phyloP scores from a whole-genome alignment of 768 basidiomycete species.

The Lepiota subincarnata region DNA sequence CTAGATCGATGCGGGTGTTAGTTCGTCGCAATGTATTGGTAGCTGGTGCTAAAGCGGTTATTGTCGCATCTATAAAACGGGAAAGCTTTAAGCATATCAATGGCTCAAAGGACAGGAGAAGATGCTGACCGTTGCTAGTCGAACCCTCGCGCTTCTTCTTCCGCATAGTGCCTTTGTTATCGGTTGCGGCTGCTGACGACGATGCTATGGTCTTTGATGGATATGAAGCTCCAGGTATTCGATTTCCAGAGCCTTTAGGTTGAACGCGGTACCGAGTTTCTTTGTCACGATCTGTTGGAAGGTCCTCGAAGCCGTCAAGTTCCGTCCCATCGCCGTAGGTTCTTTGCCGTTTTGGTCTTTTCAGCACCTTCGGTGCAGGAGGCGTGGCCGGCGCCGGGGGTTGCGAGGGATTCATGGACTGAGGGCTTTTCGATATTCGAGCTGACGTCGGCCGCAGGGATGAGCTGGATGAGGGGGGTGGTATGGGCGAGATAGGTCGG shows the following conservation, averaged over 20 bases:
- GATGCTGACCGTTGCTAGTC: constrained; percentile 38
- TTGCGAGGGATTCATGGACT: constrained; percentile 18
- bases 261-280: constrained; percentile 72
- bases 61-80: constrained; percentile 18
- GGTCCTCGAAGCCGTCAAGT: constrained; percentile 82
- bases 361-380: constrained; percentile 58
- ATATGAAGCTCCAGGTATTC: constrained; percentile 54
- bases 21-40: constrained; percentile 56
- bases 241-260: constrained; percentile 63
- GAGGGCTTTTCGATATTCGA: constrained; percentile 15
- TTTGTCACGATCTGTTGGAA: constrained; percentile 81
- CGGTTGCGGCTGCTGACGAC: constrained; percentile 25
- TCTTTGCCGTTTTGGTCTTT: constrained; percentile 71
- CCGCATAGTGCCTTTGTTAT: constrained; percentile 47
- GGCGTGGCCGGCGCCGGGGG: constrained; percentile 31
- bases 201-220: constrained; percentile 26
- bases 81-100: constrained; percentile 11
- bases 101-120: not conserved
- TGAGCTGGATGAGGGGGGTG: constrained; percentile 48
- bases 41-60: constrained; percentile 32
- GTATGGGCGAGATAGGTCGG: constrained; percentile 57
- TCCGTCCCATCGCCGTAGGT: constrained; percentile 88
- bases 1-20: constrained; percentile 50
- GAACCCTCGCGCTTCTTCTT: constrained; percentile 51
- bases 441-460: constrained; percentile 33